Evolutionary conservation across 192 early-diverging fungal species (phyloP), one percentile per base, ranked within the genome.

Genomic region (Coemansia sp.): DNA sequence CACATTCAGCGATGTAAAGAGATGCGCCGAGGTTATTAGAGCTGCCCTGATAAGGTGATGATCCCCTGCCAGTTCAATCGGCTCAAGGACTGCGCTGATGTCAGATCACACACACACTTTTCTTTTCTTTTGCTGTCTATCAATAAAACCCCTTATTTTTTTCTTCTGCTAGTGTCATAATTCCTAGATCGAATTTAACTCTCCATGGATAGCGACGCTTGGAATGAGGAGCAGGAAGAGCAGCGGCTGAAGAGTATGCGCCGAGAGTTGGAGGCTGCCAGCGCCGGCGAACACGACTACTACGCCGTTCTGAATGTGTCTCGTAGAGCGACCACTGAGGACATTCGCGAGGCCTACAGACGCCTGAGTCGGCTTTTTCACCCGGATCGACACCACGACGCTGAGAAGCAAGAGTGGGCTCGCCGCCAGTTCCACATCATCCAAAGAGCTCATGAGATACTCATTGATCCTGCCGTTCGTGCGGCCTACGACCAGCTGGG

Each of bases 401-500:
- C 84, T n/a, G 84, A 88, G 61, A 76, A 80, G 51, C 89, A 88
- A 43, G 77, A 87, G 59, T 82, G 88, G 62, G 93, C 93, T 3
- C 91, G 91, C 76, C 84, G 81, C 3, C 88, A 93, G 68, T 94
- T 94, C 68, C 90, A 93, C 61, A 68, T 74, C n/a, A 93, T 93
- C 67, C 88, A 91, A 72, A 88, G 86, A 65, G 93, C 93, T 2
- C 92, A 93, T 79, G 92, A 94, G 82, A 90, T 98, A 27, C 86
- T 99, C 13, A 88, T 88, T 15, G 91, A 98, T 79, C 77, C 88
- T 13, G 86, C 89, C 27, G 88, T 89, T 67, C 85, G 96, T 40
- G 88, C 90, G 2, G 90, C 95, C 31, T 99, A 98, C 78, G 98
- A 99, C 77, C 89, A 89, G 44, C 95, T 93, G 55, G 96, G 96